Base-by-base conservation (phyloP, 768 basidiomycete genomes). In the Gelatoporia subvermispora region DNA sequence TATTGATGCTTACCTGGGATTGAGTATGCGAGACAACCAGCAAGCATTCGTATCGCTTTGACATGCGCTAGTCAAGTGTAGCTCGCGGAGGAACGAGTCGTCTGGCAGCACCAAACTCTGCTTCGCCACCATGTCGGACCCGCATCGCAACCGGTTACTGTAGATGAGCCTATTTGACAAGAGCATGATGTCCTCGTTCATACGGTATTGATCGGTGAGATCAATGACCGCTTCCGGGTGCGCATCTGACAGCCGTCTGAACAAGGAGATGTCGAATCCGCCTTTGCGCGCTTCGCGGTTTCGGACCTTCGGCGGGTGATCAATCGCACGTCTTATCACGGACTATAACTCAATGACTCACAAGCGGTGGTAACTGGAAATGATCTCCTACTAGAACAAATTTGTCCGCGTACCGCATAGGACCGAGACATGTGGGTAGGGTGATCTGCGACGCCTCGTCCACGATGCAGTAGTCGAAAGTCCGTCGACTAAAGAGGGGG, bases 391-490 rank as follows among this genome's bases (percentile, higher is more conserved):
- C 95, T 11, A 98, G 83, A 4, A 98, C 80, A 55, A 97, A 99
- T 36, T 77, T 90, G 43, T 93, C 79, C 2, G 94, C 93, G 58
- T 85, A 90, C 1, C 93, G 82, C 3, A 98, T 70, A 0, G 96
- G 96, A 4, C 96, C 96, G 1, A 98, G 72, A 59, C 93, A 97
- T 0, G 93, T 95, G 0, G 96, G 96, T 1, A 98, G 67, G 0
- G 96, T 98, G 54, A 97, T 93, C 62, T 98, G 95, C 0, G 96
- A 97, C 0, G 96, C 96, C 64, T 99, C 96, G 53, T 98, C 96
- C 16, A 99, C 86, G 48, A 99, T 96, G 68, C 95, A 98, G 59
- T 91, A 93, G 63, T 99, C 93, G 60, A 98, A 99, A 18, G 69
- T 81, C 7, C 95, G 77, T 9, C 87, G 79, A 41, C 77, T 76